phyloP scores from a whole-genome alignment of 2,329 filamentous ascomycete genomes.

The Talaromyces piceae region DNA sequence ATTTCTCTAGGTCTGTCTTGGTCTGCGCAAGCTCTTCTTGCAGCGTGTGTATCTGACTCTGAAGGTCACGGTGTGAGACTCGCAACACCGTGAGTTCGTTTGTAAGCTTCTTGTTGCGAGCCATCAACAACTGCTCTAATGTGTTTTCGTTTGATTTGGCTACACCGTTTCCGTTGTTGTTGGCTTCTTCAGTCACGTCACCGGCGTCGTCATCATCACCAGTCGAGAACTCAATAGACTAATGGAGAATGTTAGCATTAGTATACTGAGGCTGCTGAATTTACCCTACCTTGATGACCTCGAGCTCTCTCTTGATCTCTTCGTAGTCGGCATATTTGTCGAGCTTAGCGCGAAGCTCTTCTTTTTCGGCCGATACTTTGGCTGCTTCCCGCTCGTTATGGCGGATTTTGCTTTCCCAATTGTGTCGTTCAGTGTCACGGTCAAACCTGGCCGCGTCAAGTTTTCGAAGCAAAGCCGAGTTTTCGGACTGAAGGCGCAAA shows the following conservation, averaged over 20 bases:
- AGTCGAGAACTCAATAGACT: slow-evolving; percentile 91
- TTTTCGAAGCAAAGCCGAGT: slow-evolving; percentile 82
- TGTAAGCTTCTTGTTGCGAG: slow-evolving; percentile 91
- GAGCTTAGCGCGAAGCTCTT: slow-evolving; percentile 70
- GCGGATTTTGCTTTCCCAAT: slow-evolving; percentile 67
- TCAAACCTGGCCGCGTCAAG: slow-evolving; percentile 78
- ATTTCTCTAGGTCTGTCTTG: slow-evolving; percentile 78
- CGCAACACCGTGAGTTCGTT: slow-evolving; percentile 89
- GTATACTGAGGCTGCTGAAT: not conserved
- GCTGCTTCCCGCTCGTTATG: slow-evolving; percentile 71
- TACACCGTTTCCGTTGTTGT: slow-evolving; percentile 38
- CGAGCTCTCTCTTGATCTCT: slow-evolving; percentile 89
- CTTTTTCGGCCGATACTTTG: slow-evolving; percentile 70
- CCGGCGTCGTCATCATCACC: slow-evolving; percentile 64
- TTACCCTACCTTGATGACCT: slow-evolving; percentile 67
- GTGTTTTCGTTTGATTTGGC: slow-evolving; percentile 64
- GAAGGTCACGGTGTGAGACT: slow-evolving; percentile 88
- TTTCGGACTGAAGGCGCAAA: slow-evolving; percentile 83
- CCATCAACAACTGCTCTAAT: slow-evolving; percentile 81
- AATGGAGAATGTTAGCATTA: slow-evolving; percentile 7
- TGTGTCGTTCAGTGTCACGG: slow-evolving; percentile 69
- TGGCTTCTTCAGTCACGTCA: slow-evolving; percentile 31
- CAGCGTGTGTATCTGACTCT: slow-evolving; percentile 67
- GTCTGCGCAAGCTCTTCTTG: slow-evolving; percentile 77
- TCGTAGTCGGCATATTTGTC: slow-evolving; percentile 92